Evolutionary conservation across 129 eudicot genomes (phyloP).

Genomic region (Rutidosis leptorrhynchoides): DNA sequence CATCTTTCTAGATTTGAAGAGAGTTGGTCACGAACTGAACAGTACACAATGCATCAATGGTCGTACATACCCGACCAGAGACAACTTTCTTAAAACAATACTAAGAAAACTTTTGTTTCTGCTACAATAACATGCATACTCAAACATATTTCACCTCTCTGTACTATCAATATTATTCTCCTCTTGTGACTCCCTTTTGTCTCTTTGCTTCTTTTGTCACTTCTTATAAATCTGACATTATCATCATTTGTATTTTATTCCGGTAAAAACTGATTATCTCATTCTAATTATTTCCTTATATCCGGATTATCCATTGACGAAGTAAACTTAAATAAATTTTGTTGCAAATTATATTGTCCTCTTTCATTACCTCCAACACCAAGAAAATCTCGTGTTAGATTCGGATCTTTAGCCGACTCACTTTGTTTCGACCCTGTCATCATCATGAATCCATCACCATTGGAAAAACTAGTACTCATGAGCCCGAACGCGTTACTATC

Average conservation of each 20-base stretch:
- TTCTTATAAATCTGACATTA: not conserved
- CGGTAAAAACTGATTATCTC: not conserved
- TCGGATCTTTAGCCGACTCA: conserved; percentile 26
- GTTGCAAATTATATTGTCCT: conserved; percentile 38
- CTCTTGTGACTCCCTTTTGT: conserved; percentile 40
- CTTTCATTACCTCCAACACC: conserved; percentile 66
- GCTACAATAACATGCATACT: conserved; percentile 37
- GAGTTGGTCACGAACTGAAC: conserved; percentile 23
- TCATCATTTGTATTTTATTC: conserved; percentile 12
- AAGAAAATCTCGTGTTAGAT: conserved; percentile 76
- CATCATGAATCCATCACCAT: conserved; percentile 37
- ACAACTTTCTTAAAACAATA: conserved; percentile 32
- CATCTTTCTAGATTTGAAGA: not conserved
- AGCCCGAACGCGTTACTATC: conserved; percentile 43
- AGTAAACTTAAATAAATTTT: conserved; percentile 51
- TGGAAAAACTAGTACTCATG: conserved; percentile 41
- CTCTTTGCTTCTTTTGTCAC: conserved; percentile 34
- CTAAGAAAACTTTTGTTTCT: conserved; percentile 28
- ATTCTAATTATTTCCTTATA: conserved; percentile 3
- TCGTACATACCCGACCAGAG: conserved; percentile 35
- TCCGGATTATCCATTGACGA: conserved; percentile 36
- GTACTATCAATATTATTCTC: conserved; percentile 41
- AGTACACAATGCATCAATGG: conserved; percentile 33
- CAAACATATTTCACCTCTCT: conserved; percentile 31
- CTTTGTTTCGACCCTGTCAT: conserved; percentile 36